Base-by-base conservation (phyloP, 192 early-diverging fungal species). In the Backusella psychrophila region DNA sequence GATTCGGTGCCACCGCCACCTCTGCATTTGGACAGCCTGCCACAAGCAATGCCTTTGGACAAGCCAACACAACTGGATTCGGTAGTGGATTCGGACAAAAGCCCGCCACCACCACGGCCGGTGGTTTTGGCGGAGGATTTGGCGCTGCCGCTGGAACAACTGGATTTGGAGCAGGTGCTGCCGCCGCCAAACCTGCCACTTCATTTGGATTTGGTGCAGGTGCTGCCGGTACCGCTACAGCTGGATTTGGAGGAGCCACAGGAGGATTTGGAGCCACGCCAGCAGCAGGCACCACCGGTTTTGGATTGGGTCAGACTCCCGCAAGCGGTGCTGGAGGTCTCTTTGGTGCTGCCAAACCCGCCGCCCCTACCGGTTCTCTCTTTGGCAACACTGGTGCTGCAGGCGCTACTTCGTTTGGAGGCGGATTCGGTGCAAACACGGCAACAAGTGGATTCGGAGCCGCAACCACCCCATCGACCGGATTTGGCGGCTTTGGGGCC, bases 1-100 rank as follows among this genome's bases (percentile, higher is more conserved):
- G 79, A n/a, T 88, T 88, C 76, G 88, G 88, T 15, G 26, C 70
- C 26, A 66, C 78, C 73, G 72, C 82, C 17, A 78, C 73, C 0
- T 71, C 73, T 56, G 69, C 65, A 68, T 75, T 84, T 63, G 79
- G 78, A 73, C 77, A 84, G 82, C 70, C 70, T 4, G 65, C 75
- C n/a, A 29, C 69, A 12, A 77, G 44, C 1, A 69, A 53, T 42
- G 39, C 59, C 6, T 78, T 78, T 67, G 77, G 87, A 39, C 84
- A 85, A 52, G 0, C 70, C n/a, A 23, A 53, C 8, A 68, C 66
- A 34, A n/a, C 66, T n/a, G 35, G 29, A 36, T 36, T 35, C 17
- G 41, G 21, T 75, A 17, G 70, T 71, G 70, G 42, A 2, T 71
- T 71, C 23, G 70, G 70, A 11, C 70, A 71, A 19, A 71, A 71